Evolutionary conservation across 768 basidiomycete species (phyloP), one percentile per base, ranked within the genome.

Genomic region (Pulveroboletus frians): DNA sequence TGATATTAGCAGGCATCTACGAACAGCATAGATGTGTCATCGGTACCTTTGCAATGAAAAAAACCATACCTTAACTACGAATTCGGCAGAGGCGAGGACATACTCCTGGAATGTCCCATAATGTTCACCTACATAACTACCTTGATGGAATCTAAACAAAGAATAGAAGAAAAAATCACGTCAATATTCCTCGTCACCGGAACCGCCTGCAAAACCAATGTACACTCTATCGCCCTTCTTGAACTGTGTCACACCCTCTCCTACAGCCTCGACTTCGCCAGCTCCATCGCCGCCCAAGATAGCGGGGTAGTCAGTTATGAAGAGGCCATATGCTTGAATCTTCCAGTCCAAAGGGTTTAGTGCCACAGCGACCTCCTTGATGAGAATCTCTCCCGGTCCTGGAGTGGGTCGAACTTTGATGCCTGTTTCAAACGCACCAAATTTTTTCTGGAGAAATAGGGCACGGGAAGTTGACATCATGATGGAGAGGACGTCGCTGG

Each of bases 291-390:
- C 50, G 5, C 73, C 76, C 27, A 71, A 43, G 39, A 73, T 55
- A 14, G 60, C 57, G 1, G 76, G 76, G 49, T 50, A 78, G 3
- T 60, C 15, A 3, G 43, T 11, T 8, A 21, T 36, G 14, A 49
- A 2, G 17, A 41, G 0, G 5, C 54, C 50, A 2, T 34, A 17
- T 4, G 38, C 20, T 45, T 55, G 63, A 8, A 64, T 54, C 43
- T 59, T 66, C 63, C 63, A 64, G 46, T 81, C 77, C 9, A 70
- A 53, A 5, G 78, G 78, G 51, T 79, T 77, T 18, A 79, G 51
- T 9, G 65, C 70, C 0, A 73, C 65, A 2, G 77, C 59, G 30
- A 65, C 48, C 30, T 75, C 59, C 53, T 71, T 73, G 54, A 78
- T 63, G 39, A 78, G 66, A 30, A 79, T 45, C 45, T 78, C 74